Conservation (phyloP, 495 filamentous ascomycete species). For the Lasiosphaeria hispida region DNA sequence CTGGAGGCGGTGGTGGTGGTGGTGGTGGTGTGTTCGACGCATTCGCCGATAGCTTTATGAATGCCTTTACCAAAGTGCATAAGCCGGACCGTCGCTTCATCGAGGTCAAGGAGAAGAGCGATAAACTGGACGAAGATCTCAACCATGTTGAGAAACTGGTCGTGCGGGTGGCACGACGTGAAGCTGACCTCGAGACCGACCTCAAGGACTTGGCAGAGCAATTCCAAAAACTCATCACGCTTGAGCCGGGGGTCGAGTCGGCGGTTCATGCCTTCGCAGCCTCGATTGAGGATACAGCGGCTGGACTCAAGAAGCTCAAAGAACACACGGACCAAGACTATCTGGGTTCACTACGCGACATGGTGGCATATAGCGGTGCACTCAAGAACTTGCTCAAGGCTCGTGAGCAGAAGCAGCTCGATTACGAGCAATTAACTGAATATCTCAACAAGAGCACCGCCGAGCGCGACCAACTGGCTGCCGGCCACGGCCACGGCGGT, state of each 20-base stretch:
- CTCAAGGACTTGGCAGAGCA: slow-evolving; percentile 86
- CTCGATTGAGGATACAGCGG: slow-evolving; percentile 76
- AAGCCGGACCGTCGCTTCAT: slow-evolving; percentile 94
- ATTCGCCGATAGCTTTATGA: slow-evolving; percentile 94
- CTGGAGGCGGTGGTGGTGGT: slow-evolving; percentile 29
- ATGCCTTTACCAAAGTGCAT: slow-evolving; percentile 93
- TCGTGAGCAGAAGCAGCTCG: slow-evolving; percentile 95
- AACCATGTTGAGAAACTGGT: slow-evolving; percentile 91
- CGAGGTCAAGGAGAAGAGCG: slow-evolving; percentile 86
- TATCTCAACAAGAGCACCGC: slow-evolving; percentile 85
- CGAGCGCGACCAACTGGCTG: slow-evolving; percentile 84
- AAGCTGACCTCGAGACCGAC: slow-evolving; percentile 84
- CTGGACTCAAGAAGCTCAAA: slow-evolving; percentile 70
- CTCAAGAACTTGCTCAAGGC: slow-evolving; percentile 86
- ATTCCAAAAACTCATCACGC: slow-evolving; percentile 83
- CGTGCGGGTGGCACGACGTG: slow-evolving; percentile 80
- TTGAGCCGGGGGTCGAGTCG: slow-evolving; percentile 85
- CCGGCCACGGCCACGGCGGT: slow-evolving; percentile 59
- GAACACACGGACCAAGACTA: slow-evolving; percentile 97
- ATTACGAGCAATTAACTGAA: slow-evolving; percentile 93
- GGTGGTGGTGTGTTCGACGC: slow-evolving; percentile 78
- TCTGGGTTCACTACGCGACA: slow-evolving; percentile 83
- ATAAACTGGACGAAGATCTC: slow-evolving; percentile 94
- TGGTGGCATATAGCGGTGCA: slow-evolving; percentile 84
- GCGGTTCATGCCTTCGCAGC: slow-evolving; percentile 80